Evolutionary conservation across 768 basidiomycete genomes (phyloP), one percentile per base, ranked within the genome.

Genomic region (Auricularia auricula-judae): DNA sequence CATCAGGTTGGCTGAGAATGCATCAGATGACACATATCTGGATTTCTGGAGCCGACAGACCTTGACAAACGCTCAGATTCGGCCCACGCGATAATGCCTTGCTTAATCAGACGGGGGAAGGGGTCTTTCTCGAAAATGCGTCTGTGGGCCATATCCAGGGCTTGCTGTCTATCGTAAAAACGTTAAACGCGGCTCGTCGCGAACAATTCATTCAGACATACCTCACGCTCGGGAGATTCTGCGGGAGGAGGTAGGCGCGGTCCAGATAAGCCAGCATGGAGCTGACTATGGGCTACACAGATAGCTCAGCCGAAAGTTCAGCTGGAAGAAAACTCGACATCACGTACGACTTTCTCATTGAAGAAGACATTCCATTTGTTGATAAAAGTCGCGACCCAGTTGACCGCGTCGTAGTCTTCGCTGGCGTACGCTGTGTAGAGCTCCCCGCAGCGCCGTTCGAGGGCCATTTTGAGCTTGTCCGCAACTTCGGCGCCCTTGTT

Each of bases 181-280:
- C 42, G 18, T 36, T 43, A 44, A 16, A 36, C 4, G 51, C 10
- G 33, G 21, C 36, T 63, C 59, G 35, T 63, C 39, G 61, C n/a
- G 64, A 51, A 34, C 3, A 33, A 33, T 1, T 3, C 39, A 33
- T 62, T 3, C 39, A 33, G 61, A 71, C 78, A 23, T 67, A 87
- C 88, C 74, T 79, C 58, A 86, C 80, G 14, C 72, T 74, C 7
- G 69, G 68, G 14, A 77, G 64, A 12, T 75, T 73, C 34, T 76
- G 74, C 36, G 79, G 73, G 47, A 76, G 74, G 0, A 89, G 78
- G 67, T 86, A 91, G 0, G 80, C 78, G 70, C 87, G 83, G 70
- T 93, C 89, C 62, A 93, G 74, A 71, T 86, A 88, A 2, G 88
- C 82, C 62, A 91, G 74, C 33, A 91, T 73, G 0, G 86, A 86